Conservation (phyloP, 2,329 filamentous ascomycete genomes). For the Curvularia spicifera region DNA sequence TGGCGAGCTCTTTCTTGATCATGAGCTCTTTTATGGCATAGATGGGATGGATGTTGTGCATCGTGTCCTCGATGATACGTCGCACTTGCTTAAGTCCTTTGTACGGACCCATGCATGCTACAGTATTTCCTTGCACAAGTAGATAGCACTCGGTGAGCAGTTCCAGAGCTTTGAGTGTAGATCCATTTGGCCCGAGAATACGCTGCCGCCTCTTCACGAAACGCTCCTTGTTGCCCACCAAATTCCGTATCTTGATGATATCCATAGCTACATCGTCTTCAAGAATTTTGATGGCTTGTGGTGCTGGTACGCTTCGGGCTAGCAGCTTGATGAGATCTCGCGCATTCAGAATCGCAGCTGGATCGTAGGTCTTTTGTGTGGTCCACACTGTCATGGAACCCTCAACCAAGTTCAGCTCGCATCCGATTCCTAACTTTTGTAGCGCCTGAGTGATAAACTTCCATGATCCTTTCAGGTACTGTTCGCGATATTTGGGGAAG, state of each 20-base stretch:
- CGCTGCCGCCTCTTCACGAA: constrained; percentile 95
- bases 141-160: constrained; percentile 87
- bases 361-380: constrained; percentile 88
- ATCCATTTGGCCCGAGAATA: constrained; percentile 88
- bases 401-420: constrained; percentile 91
- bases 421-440: constrained; percentile 86
- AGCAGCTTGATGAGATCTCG: constrained; percentile 93
- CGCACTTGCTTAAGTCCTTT: constrained; percentile 93
- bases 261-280: constrained; percentile 92
- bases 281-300: constrained; percentile 91
- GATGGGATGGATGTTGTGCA: constrained; percentile 89
- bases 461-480: constrained; percentile 92
- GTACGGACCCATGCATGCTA: constrained; percentile 87
- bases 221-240: constrained; percentile 91
- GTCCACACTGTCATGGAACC: constrained; percentile 97
- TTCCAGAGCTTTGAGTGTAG: constrained; percentile 92
- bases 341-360: constrained; percentile 89
- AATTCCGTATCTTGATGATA: constrained; percentile 90
- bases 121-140: constrained; percentile 95
- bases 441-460: constrained; percentile 85
- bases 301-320: constrained; percentile 81
- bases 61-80: constrained; percentile 86
- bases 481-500: constrained; percentile 96
- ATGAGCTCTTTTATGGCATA: constrained; percentile 96
- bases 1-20: constrained; percentile 91